These are phyloP conservation scores for Penstemon eatonii DNA, from an alignment of 257 asterid genomes.

Conservation along the genomic window DNA sequence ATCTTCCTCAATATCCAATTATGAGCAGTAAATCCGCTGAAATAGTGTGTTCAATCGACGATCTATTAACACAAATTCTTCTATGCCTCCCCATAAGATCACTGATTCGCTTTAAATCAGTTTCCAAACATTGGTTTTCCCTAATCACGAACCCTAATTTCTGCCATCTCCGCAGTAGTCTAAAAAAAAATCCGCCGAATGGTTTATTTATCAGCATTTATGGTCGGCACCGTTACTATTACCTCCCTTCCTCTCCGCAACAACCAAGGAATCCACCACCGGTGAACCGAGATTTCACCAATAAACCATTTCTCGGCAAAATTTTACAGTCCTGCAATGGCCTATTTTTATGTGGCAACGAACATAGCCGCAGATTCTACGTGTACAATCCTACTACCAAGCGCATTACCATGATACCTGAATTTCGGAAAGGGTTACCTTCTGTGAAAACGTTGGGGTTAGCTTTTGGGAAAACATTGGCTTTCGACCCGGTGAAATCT, in stretches of 20 bases:
- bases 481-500: constrained; percentile 35
- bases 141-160: constrained; percentile 28
- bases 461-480: background rate
- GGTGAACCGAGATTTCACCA: too few relatives aligned
- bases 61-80: constrained; percentile 31
- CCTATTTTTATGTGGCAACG: constrained; percentile 12
- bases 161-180: constrained; percentile 1
- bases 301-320: background rate
- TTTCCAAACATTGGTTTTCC: constrained; percentile 32
- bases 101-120: constrained; percentile 29
- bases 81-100: constrained; percentile 17
- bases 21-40: constrained; percentile 13
- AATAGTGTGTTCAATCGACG: constrained; percentile 23
- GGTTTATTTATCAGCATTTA: background rate
- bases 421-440: constrained; percentile 13
- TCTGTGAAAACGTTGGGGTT: constrained; percentile 20
- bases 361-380: background rate
- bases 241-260: background rate
- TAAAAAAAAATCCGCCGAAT: background rate
- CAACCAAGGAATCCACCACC: background rate
- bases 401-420: background rate
- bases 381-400: constrained; percentile 32
- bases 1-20: too few relatives aligned
- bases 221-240: background rate
- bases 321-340: constrained; percentile 38